A percentile compares a stretch with the other conserved stretches of the same genome.
phyloP scores from a whole-genome alignment of 2,329 filamentous ascomycete species.

The Neonectria neomacrospora region DNA sequence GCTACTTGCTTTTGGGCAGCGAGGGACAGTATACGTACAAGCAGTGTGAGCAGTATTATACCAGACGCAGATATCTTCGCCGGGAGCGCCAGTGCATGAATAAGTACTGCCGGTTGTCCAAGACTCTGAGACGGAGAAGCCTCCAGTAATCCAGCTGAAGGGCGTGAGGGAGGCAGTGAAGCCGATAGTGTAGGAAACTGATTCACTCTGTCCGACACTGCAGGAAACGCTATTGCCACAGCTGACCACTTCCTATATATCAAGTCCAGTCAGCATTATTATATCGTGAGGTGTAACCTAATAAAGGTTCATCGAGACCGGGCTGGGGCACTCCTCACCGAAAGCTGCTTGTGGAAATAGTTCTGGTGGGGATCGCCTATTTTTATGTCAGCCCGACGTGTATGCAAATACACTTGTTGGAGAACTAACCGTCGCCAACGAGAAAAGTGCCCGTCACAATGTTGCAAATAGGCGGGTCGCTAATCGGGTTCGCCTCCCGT shows the following conservation, averaged over 20 bases:
- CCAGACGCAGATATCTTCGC: conserved; percentile 18
- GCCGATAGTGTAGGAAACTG: conserved; percentile 13
- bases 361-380: conserved; percentile 20
- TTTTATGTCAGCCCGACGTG: neutral
- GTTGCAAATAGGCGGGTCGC: neutral
- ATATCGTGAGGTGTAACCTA: neutral
- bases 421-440: neutral
- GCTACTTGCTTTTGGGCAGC: neutral
- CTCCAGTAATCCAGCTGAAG: conserved; percentile 11
- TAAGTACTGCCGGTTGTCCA: conserved; percentile 15
- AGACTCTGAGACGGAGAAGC: conserved; percentile 6
- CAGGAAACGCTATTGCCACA: conserved; percentile 6
- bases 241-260: conserved; percentile 2
- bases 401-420: neutral
- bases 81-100: conserved; percentile 5
- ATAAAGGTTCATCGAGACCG: neutral
- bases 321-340: conserved; percentile 1
- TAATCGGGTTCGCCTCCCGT: neutral
- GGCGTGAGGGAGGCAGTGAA: neutral
- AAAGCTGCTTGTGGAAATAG: conserved; percentile 14
- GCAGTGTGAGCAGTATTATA: conserved; percentile 24
- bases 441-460: neutral
- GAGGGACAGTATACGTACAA: no score
- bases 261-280: no score
- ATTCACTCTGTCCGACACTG: neutral